Percentiles rank a stretch among this genome's conserved stretches.
phyloP scores from a whole-genome alignment of 345 rosid species.

The Arabidopsis thaliana region TAIR10.1 NC_003076.8:20484001-20484500 shows the following conservation, averaged over 20 bases:
- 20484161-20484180: not conserved
- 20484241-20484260: not conserved
- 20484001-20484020: not conserved
- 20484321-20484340: slow-evolving; percentile 67
- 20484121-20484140: not conserved
- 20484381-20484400: slow-evolving; percentile 99
- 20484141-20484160: not conserved
- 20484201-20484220: not conserved
- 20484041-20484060: not conserved
- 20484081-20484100: not conserved
- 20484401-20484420: slow-evolving; percentile 98
- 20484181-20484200: not conserved
- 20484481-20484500: slow-evolving; percentile 95
- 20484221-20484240: not conserved
- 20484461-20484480: slow-evolving; percentile 98
- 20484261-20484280: slow-evolving; percentile 2
- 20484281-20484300: not conserved
- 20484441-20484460: slow-evolving; percentile 99
- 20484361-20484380: slow-evolving; percentile 98
- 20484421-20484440: slow-evolving; percentile 94
- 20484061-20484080: not conserved
- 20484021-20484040: not conserved
- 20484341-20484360: slow-evolving; percentile 99
- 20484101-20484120: not conserved
- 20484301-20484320: not conserved